Evolutionary conservation across 345 rosid genomes (phyloP).

Genomic region (Rhodamnia rubescens): DNA sequence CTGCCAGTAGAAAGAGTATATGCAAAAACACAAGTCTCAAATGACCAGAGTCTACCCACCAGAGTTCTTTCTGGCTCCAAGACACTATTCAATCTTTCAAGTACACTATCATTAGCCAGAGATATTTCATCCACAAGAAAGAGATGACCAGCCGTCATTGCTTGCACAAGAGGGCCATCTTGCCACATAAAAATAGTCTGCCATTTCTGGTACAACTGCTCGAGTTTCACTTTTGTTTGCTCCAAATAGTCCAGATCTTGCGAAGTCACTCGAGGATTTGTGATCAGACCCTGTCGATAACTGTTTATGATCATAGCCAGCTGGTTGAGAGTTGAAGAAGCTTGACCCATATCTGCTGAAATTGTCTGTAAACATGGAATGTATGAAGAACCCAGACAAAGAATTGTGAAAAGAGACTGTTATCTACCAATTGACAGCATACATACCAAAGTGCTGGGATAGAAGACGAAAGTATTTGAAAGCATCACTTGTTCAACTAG

Average conservation of each 20-base stretch:
- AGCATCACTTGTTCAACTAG: slow-evolving; percentile 45
- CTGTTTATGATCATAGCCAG: slow-evolving; percentile 22
- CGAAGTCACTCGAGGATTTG: slow-evolving; percentile 15
- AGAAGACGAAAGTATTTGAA: slow-evolving; percentile 31
- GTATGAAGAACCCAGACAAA: background rate
- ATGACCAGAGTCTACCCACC: slow-evolving; percentile 25
- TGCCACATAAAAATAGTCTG: slow-evolving; percentile 83
- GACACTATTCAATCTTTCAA: slow-evolving; percentile 90
- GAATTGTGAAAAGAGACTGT: background rate
- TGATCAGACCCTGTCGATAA: slow-evolving; percentile 31
- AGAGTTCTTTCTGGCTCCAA: slow-evolving; percentile 84
- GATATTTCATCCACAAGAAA: slow-evolving; percentile 96
- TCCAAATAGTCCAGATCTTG: slow-evolving; percentile 43
- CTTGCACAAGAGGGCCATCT: slow-evolving; percentile 94
- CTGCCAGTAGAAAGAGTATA: background rate
- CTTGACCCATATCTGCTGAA: slow-evolving; percentile 55
- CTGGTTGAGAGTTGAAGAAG: slow-evolving; percentile 40
- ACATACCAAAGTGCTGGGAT: slow-evolving; percentile 27
- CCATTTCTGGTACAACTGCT: slow-evolving; percentile 62
- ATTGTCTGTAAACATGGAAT: slow-evolving; percentile 32
- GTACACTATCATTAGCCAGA: slow-evolving; percentile 93
- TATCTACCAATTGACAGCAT: background rate
- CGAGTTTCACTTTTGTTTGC: slow-evolving; percentile 38
- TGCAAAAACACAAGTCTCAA: background rate
- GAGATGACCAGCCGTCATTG: slow-evolving; percentile 81